Conservation (phyloP, 2,329 filamentous ascomycete species). For the Scytalidium lignicola region DNA sequence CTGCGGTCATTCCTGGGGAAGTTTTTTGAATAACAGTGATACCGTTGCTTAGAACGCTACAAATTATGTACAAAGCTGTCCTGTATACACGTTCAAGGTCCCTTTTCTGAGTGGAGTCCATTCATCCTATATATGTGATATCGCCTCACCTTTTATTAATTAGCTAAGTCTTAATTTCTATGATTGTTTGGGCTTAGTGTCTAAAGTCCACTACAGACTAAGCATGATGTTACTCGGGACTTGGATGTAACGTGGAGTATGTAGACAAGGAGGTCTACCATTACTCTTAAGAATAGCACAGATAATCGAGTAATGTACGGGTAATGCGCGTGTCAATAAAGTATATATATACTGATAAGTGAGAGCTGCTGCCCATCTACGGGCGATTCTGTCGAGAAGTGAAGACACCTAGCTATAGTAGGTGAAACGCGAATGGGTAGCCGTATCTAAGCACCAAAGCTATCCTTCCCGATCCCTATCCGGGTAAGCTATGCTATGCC, state of each 20-base stretch:
- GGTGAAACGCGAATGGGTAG: neutral
- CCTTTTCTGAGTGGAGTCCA: no score
- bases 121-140: no score
- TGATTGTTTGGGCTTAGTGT: no score
- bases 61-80: neutral
- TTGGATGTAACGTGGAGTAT: no score
- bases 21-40: neutral
- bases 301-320: no score
- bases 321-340: neutral
- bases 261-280: no score
- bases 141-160: no score
- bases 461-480: conserved; percentile 17
- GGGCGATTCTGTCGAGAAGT: neutral
- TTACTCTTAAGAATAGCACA: no score
- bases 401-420: neutral
- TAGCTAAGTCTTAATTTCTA: no score
- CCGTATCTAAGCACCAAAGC: conserved; percentile 10
- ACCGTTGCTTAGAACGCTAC: neutral
- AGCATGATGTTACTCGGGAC: no score
- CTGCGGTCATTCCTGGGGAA: neutral
- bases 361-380: neutral
- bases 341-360: neutral
- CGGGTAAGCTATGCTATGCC: conserved; percentile 19
- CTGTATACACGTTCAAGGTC: neutral
- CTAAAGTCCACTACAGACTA: no score